Conservation (phyloP, 176 grass and related monocot species). For the Phyllostachys edulis region DNA sequence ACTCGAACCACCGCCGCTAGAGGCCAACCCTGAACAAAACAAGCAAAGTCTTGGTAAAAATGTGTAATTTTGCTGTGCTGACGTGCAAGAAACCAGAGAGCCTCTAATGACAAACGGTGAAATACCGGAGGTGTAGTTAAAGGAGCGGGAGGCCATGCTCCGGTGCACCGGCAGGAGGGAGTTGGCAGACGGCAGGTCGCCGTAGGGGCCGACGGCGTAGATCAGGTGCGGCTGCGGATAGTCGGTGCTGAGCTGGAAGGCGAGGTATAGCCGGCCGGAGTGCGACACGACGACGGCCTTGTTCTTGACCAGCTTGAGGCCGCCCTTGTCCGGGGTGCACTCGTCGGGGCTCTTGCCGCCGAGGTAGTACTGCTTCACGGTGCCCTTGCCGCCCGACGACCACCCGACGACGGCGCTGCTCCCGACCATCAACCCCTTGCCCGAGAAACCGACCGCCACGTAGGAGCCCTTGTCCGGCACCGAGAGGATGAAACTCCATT, state of each 20-base stretch:
- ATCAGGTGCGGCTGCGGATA: slow-evolving; percentile 57
- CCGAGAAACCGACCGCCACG: slow-evolving; percentile 75
- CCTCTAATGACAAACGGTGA: not conserved
- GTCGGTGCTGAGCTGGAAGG: slow-evolving; percentile 70
- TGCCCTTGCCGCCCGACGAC: slow-evolving; percentile 42
- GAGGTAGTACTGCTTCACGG: slow-evolving; percentile 73
- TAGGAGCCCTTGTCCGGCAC: slow-evolving; percentile 66
- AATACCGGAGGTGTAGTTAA: slow-evolving; percentile 64
- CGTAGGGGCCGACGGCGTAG: slow-evolving; percentile 58
- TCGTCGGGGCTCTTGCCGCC: slow-evolving; percentile 45
- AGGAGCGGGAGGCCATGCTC: slow-evolving; percentile 13
- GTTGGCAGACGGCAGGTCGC: slow-evolving; percentile 41
- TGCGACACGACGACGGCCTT: slow-evolving; percentile 31
- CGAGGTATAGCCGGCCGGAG: slow-evolving; percentile 60
- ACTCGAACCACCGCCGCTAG: not conserved
- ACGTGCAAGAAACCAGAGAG: not conserved
- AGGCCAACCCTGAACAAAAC: slow-evolving; percentile 9
- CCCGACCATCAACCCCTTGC: slow-evolving; percentile 78
- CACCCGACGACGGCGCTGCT: slow-evolving; percentile 83
- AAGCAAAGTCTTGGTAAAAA: not conserved
- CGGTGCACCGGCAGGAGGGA: slow-evolving; percentile 39
- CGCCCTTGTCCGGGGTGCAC: slow-evolving; percentile 47
- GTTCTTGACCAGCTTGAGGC: slow-evolving; percentile 53
- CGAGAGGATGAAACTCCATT: slow-evolving; percentile 92
- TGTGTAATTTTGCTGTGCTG: not conserved